Evolutionary conservation across 768 basidiomycete genomes (phyloP).

Genomic region (Leccinum aurantiacum): DNA sequence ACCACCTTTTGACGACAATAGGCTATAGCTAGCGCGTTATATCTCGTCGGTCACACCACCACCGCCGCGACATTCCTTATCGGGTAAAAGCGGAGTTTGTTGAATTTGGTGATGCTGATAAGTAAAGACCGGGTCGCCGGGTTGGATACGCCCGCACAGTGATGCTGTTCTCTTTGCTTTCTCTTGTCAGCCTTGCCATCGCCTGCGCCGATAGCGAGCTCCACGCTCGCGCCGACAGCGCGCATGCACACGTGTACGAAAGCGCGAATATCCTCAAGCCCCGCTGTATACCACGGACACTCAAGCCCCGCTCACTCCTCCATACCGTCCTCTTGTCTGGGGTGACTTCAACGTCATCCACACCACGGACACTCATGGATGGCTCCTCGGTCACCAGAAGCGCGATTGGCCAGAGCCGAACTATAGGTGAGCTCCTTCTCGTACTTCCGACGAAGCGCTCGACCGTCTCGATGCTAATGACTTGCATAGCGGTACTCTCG

Average conservation of each 20-base stretch:
- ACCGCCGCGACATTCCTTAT: too few relatives aligned
- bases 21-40: too few relatives aligned
- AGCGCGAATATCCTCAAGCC: conserved; percentile 42
- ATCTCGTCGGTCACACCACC: too few relatives aligned
- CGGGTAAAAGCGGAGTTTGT: too few relatives aligned
- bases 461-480: background rate
- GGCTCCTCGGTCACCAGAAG: conserved; percentile 85
- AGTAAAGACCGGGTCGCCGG: background rate
- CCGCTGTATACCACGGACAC: conserved; percentile 34
- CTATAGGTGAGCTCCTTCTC: conserved; percentile 48
- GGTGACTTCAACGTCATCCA: conserved; percentile 84
- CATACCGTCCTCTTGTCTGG: conserved; percentile 74
- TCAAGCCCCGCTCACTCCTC: conserved; percentile 48
- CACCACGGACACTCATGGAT: conserved; percentile 83
- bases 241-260: conserved; percentile 40
- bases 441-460: background rate
- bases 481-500: conserved; percentile 51
- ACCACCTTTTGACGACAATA: too few relatives aligned
- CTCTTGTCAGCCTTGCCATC: conserved; percentile 18
- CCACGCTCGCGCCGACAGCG: conserved; percentile 31
- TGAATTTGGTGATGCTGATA: background rate
- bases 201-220: conserved; percentile 23
- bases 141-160: background rate
- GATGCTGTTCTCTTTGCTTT: conserved; percentile 20
- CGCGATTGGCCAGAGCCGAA: conserved; percentile 70